phyloP scores from a whole-genome alignment of 2,329 filamentous ascomycete species.

The Xylaria digitata region DNA sequence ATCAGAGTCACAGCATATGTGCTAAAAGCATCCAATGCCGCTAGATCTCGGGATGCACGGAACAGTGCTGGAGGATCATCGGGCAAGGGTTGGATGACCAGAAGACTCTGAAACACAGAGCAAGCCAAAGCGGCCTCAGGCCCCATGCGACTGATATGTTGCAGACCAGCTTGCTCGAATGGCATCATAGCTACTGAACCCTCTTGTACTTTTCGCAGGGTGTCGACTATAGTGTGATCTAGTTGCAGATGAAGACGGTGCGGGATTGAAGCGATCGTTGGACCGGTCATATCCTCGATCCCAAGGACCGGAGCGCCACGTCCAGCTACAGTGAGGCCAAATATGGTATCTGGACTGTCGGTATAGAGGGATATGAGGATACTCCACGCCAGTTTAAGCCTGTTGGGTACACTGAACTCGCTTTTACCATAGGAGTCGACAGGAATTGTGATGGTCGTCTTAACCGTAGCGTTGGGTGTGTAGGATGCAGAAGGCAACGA shows the following conservation, averaged over 20 bases:
- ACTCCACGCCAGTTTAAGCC: slow-evolving; percentile 25
- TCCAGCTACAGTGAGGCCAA: slow-evolving; percentile 26
- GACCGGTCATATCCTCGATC: slow-evolving; percentile 26
- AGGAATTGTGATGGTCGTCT: slow-evolving; percentile 15
- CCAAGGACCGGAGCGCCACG: slow-evolving; percentile 19
- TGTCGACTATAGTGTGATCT: not conserved
- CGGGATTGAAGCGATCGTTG: slow-evolving; percentile 29
- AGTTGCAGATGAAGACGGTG: slow-evolving; percentile 4
- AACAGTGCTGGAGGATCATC: slow-evolving; percentile 7
- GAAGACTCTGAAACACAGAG: slow-evolving; percentile 12
- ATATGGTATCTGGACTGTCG: slow-evolving; percentile 14
- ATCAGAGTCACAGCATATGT: slow-evolving; percentile 28
- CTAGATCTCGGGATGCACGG: not conserved
- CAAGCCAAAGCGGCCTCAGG: slow-evolving; percentile 12
- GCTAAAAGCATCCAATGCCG: slow-evolving; percentile 22
- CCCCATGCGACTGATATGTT: slow-evolving; percentile 12
- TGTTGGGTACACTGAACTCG: slow-evolving; percentile 20
- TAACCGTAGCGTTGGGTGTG: slow-evolving; percentile 10
- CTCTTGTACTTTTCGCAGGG: slow-evolving; percentile 3
- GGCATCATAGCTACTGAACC: slow-evolving; percentile 18
- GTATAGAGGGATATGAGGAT: slow-evolving; percentile 29
- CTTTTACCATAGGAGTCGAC: not conserved
- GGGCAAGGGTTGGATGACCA: slow-evolving; percentile 24
- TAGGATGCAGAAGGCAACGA: slow-evolving; percentile 15
- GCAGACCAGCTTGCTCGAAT: slow-evolving; percentile 26